phyloP scores from a whole-genome alignment of 192 early-diverging fungal species.

The Linderina pennispora region DNA sequence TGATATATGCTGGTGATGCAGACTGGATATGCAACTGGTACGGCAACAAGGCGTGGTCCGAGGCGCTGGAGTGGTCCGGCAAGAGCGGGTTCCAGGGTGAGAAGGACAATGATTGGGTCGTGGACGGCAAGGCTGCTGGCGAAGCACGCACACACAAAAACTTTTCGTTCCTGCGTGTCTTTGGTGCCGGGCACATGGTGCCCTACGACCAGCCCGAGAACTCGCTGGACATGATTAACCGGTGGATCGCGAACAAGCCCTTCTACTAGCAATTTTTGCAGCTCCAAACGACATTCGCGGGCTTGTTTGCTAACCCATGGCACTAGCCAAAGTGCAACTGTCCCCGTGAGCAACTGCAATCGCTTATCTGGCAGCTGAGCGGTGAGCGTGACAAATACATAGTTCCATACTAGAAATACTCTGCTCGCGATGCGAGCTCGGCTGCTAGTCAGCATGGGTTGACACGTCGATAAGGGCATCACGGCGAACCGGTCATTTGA shows the following conservation, averaged over 20 bases:
- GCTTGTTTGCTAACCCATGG: too few species aligned
- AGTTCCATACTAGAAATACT: too few species aligned
- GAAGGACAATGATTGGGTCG: slow-evolving; percentile 65
- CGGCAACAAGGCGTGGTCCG: slow-evolving; percentile 86
- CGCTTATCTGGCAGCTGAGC: too few species aligned
- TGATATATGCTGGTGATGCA: slow-evolving; percentile 91
- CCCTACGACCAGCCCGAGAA: slow-evolving; percentile 90
- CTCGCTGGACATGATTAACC: slow-evolving; percentile 81
- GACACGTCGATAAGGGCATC: too few species aligned
- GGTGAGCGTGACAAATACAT: too few species aligned
- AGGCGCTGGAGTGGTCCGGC: slow-evolving; percentile 81
- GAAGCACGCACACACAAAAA: slow-evolving; percentile 63
- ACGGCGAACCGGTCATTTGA: too few species aligned
- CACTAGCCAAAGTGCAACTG: too few species aligned
- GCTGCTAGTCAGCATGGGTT: too few species aligned
- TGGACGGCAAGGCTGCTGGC: slow-evolving; percentile 55
- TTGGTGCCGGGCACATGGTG: slow-evolving; percentile 85
- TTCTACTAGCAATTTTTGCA: too few species aligned
- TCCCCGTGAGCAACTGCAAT: too few species aligned
- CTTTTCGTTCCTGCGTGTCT: slow-evolving; percentile 82
- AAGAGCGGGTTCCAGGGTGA: slow-evolving; percentile 61
- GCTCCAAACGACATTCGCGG: too few species aligned
- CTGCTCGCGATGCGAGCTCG: too few species aligned
- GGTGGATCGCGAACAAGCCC: slow-evolving; percentile 56
- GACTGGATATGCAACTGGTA: slow-evolving; percentile 93